Conservation (phyloP, 352 stramenopile species). For the Pythium rishiriense region DNA sequence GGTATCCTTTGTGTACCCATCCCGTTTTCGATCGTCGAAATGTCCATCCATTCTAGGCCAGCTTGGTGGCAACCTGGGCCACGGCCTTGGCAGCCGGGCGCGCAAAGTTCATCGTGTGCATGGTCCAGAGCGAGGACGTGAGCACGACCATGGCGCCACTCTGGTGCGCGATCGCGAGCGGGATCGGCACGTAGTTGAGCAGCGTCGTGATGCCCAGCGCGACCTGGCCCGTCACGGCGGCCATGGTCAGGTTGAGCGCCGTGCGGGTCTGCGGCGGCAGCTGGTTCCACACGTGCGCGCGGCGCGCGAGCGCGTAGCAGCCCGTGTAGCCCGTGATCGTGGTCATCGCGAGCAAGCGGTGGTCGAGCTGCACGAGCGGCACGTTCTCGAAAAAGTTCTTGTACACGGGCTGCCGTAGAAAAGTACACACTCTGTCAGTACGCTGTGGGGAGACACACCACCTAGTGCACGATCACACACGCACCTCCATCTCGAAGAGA, state of each 20-base stretch:
- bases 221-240: slow-evolving; percentile 79
- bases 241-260: slow-evolving; percentile 79
- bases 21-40: not conserved
- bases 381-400: slow-evolving; percentile 99
- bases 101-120: slow-evolving; percentile 90
- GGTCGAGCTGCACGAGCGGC: slow-evolving; percentile 98
- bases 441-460: not conserved
- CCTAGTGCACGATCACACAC: not conserved
- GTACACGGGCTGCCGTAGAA: slow-evolving; percentile 64
- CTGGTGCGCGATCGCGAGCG: slow-evolving; percentile 95
- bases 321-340: slow-evolving; percentile 78
- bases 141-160: slow-evolving; percentile 95
- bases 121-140: slow-evolving; percentile 89
- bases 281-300: slow-evolving; percentile 82
- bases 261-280: slow-evolving; percentile 76
- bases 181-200: slow-evolving; percentile 96
- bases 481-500: slow-evolving; percentile 80
- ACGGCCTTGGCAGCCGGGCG: slow-evolving; percentile 47
- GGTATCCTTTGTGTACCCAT: not conserved
- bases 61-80: slow-evolving; percentile 36
- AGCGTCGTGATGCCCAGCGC: slow-evolving; percentile 97
- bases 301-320: slow-evolving; percentile 68
- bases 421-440: not conserved
- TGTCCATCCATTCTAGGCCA: slow-evolving; percentile 9
- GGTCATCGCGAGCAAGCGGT: slow-evolving; percentile 93